phyloP scores from a whole-genome alignment of 192 early-diverging fungal species.

The Gonapodya prolifera region DNA sequence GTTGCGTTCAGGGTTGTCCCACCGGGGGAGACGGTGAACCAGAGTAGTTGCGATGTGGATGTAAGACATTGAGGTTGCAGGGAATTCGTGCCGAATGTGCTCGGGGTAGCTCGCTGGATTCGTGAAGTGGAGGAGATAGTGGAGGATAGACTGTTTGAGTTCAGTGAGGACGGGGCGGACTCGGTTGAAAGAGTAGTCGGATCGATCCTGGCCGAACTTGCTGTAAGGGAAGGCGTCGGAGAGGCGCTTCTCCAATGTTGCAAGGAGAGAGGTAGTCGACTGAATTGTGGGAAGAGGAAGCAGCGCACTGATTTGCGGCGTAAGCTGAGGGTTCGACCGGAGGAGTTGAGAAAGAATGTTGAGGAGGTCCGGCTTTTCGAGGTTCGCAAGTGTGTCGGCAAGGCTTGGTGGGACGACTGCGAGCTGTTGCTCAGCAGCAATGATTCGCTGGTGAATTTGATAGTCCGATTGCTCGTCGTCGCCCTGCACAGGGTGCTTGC shows the following conservation, averaged over 20 bases:
- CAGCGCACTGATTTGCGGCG: constrained; percentile 51
- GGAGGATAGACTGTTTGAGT: constrained; percentile 32
- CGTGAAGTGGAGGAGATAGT: constrained; percentile 35
- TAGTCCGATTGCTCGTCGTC: neutral
- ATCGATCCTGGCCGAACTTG: constrained; percentile 58
- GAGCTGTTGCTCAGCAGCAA: neutral
- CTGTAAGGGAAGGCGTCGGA: constrained; percentile 77
- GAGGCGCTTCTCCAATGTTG: constrained; percentile 54
- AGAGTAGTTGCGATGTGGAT: constrained; percentile 62
- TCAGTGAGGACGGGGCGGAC: constrained; percentile 64
- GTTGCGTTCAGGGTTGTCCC: constrained; percentile 64
- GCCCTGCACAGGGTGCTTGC: too few species aligned
- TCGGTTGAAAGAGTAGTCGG: constrained; percentile 79
- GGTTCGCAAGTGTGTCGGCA: constrained; percentile 22
- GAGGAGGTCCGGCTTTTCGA: constrained; percentile 64
- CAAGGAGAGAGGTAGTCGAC: constrained; percentile 53
- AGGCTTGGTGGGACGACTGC: neutral
- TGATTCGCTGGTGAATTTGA: neutral
- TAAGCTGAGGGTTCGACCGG: constrained; percentile 56
- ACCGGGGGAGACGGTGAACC: constrained; percentile 63
- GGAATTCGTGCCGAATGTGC: constrained; percentile 46
- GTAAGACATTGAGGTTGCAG: constrained; percentile 63
- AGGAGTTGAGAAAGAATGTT: constrained; percentile 59
- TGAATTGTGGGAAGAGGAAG: constrained; percentile 76
- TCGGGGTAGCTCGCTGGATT: constrained; percentile 55